Evolutionary conservation across 768 basidiomycete genomes (phyloP).

Genomic region (Suillus lakei): DNA sequence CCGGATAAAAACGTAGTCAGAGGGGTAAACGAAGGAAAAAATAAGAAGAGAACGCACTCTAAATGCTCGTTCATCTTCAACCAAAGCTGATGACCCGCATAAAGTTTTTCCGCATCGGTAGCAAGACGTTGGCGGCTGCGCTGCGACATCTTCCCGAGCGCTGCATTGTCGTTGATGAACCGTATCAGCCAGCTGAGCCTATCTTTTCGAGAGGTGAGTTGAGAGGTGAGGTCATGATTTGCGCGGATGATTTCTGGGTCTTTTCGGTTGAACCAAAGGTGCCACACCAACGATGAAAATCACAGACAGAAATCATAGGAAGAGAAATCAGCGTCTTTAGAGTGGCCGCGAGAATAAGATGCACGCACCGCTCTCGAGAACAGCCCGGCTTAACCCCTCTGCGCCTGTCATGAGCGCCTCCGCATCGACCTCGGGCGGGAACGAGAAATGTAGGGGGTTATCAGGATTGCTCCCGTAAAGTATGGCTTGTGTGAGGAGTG

Average conservation of each 20-base stretch:
- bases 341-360: neutral
- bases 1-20: neutral
- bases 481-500: constrained; percentile 84
- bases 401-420: constrained; percentile 82
- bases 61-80: constrained; percentile 69
- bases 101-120: constrained; percentile 85
- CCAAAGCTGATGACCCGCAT: constrained; percentile 85
- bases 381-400: constrained; percentile 71
- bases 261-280: constrained; percentile 25
- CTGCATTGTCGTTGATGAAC: constrained; percentile 88
- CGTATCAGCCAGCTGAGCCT: constrained; percentile 83
- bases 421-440: constrained; percentile 79
- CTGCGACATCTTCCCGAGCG: constrained; percentile 85
- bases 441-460: constrained; percentile 82
- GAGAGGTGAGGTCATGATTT: constrained; percentile 81
- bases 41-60: constrained; percentile 45
- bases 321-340: neutral
- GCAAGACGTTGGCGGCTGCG: constrained; percentile 73
- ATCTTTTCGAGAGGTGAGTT: constrained; percentile 75
- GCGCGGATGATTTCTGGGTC: constrained; percentile 70
- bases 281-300: neutral
- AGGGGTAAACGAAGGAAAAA: neutral
- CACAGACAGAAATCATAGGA: neutral
- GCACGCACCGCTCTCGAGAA: constrained; percentile 71
- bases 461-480: constrained; percentile 73